phyloP scores from a whole-genome alignment of 257 asterid genomes.

The Nicotiana obtusifolia region DNA sequence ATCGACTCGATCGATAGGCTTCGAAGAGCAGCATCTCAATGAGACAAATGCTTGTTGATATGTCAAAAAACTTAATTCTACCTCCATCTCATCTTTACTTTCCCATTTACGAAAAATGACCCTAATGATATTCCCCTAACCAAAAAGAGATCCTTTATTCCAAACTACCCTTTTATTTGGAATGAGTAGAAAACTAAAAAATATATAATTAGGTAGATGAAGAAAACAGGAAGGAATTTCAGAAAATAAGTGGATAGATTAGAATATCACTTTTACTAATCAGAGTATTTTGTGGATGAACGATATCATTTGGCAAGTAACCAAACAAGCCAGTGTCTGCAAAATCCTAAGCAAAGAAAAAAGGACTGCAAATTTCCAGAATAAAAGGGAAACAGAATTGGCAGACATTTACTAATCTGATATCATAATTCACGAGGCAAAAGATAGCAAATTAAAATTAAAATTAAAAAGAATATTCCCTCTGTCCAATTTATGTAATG shows the following conservation, averaged over 20 bases:
- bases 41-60: not conserved
- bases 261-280: no score
- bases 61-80: not conserved
- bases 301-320: not conserved
- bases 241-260: no score
- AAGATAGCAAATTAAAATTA: no score
- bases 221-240: no score
- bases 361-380: not conserved
- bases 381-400: not conserved
- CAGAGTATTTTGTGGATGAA: not conserved
- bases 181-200: no score
- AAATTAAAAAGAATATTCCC: no score
- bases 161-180: no score
- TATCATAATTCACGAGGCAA: no score
- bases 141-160: not conserved
- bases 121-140: not conserved
- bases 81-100: not conserved
- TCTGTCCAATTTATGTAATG: no score
- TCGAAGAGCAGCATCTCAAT: not conserved
- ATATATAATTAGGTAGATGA: no score
- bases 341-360: not conserved
- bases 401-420: no score
- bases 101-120: not conserved
- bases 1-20: not conserved
- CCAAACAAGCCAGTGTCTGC: not conserved